Percentiles rank a stretch among this genome's conserved stretches.
Conservation (phyloP, 495 filamentous ascomycete genomes). For the Aspergillus campestris region DNA sequence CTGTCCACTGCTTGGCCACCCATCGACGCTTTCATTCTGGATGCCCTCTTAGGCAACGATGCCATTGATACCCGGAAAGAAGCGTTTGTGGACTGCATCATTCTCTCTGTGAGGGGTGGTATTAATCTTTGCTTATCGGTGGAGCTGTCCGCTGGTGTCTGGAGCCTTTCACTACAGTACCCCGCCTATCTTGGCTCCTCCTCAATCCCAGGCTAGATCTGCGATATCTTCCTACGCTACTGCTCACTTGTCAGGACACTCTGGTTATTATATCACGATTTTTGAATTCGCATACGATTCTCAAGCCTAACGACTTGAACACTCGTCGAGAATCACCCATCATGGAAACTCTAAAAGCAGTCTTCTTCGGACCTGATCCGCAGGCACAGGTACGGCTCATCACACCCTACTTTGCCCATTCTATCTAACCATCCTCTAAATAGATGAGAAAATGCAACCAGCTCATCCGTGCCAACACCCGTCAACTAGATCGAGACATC, state of each 20-base stretch:
- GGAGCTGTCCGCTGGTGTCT: too few species aligned
- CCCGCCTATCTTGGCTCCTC: too few species aligned
- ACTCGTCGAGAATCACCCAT: conserved; percentile 1
- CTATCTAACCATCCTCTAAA: conserved; percentile 3
- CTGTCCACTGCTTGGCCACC: not conserved
- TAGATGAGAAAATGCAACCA: conserved; percentile 94
- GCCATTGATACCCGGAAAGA: not conserved
- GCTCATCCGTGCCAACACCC: conserved; percentile 82
- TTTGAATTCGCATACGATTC: too few species aligned
- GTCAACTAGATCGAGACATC: conserved; percentile 94
- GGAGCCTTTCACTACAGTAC: too few species aligned
- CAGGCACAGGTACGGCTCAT: conserved; percentile 63
- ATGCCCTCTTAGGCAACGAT: not conserved
- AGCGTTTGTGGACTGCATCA: not conserved
- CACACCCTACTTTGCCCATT: not conserved
- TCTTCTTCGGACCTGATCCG: conserved; percentile 90
- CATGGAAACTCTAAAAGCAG: conserved; percentile 81
- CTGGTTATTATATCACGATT: too few species aligned
- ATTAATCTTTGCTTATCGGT: too few species aligned
- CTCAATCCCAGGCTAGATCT: too few species aligned
- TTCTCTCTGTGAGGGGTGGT: too few species aligned
- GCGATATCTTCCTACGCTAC: too few species aligned
- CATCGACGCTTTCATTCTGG: conserved; percentile 7
- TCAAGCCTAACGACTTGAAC: too few species aligned
- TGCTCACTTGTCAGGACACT: too few species aligned